Base-by-base conservation (phyloP, 805 yeast species). In the Candida vaughaniae region DNA sequence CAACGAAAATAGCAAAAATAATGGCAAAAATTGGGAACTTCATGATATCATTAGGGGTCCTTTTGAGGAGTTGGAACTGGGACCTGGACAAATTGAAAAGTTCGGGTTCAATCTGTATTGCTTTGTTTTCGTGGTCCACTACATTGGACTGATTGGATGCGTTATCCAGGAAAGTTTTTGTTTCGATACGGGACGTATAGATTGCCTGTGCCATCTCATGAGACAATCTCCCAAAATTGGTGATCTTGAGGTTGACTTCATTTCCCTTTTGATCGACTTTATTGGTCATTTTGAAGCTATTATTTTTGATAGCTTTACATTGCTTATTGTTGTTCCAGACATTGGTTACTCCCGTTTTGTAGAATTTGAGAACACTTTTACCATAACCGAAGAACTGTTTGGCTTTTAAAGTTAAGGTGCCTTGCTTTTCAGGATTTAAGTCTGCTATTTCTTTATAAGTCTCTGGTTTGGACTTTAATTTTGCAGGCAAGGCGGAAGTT, bases 21-120 rank as follows among this genome's bases (percentile, higher is more conserved):
- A 77, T 29, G 1, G 71, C 67, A 56, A 80, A 79, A n/a, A 57
- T 16, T 2, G 85, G 85, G 14, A 80, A 46, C 51, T 77, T 78
- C 51, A 57, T 41, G 32, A 74, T 58, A 49, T 82, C 85, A 2
- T 52, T 51, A 4, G 64, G 65, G 1, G 81, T 72, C 14, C 89
- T 62, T 7, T 69, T 53, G 36, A 80, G 53, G 6, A 71, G 51
- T 50, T 78, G 80, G 44, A 61, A 77, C 25, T 80, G 71, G 2
- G 63, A 48, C 26, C 88, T 63, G 1, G 72, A 53, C n/a, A 79
- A 42, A 16, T 57, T 61, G 35, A 74, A 62, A 3, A 70, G 35
- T 0, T 39, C 15, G n/a, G 23, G 31, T 4, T 53, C 50, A 3
- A 38, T 29, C 8, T 16, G 14, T 17, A 34, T 12, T 10, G 36